phyloP scores from a whole-genome alignment of 2,329 filamentous ascomycete genomes.

The Sclerotinia trifoliorum region DNA sequence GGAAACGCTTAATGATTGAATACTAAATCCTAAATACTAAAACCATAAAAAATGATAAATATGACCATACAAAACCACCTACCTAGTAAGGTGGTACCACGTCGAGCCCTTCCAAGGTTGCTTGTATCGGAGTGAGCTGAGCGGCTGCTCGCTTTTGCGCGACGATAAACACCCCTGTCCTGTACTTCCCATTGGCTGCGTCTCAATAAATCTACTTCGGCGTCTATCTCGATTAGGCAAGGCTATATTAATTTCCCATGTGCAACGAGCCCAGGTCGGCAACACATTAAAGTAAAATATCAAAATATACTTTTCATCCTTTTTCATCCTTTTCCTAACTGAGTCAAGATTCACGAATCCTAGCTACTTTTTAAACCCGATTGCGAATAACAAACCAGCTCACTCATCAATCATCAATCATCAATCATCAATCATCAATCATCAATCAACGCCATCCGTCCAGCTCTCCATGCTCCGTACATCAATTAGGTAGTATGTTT shows the following conservation, averaged over 20 bases:
- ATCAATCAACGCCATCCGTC: background rate
- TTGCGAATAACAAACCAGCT: background rate
- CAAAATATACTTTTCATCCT: background rate
- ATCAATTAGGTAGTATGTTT: background rate
- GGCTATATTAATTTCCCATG: constrained; percentile 29
- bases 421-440: background rate
- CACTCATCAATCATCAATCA: background rate
- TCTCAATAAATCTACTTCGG: constrained; percentile 33
- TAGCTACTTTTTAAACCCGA: background rate
- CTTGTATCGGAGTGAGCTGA: constrained; percentile 28
- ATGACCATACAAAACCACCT: constrained; percentile 1
- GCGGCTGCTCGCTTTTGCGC: constrained; percentile 35
- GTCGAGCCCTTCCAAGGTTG: background rate
- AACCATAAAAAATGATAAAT: background rate
- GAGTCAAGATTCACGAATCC: background rate
- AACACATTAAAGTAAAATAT: background rate
- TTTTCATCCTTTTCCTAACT: background rate
- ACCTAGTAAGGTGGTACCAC: background rate
- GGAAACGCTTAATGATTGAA: background rate
- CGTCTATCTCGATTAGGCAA: constrained; percentile 40
- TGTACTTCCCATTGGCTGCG: constrained; percentile 33
- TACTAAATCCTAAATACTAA: background rate
- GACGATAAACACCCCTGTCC: constrained; percentile 31
- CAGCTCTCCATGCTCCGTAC: background rate
- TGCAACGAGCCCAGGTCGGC: constrained; percentile 25